Evolutionary conservation across 2,329 filamentous ascomycete species (phyloP).

Genomic region (Chaetomiaceae sp.): DNA sequence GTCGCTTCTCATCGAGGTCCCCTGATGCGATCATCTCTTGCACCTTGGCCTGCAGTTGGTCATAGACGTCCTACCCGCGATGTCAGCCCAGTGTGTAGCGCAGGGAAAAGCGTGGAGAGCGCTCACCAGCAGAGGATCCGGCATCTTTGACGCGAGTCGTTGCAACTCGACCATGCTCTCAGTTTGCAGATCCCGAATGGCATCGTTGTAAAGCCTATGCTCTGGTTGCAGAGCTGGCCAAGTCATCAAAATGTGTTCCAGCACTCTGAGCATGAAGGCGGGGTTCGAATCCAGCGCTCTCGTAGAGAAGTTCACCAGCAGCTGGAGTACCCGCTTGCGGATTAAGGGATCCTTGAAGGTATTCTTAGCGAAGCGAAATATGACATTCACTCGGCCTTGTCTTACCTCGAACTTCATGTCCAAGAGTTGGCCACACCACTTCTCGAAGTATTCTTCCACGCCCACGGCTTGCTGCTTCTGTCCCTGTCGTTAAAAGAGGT

Average conservation of each 20-base stretch:
- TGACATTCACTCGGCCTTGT: background rate
- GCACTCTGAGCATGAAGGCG: conserved; percentile 77
- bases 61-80: conserved; percentile 63
- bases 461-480: conserved; percentile 46
- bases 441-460: conserved; percentile 59
- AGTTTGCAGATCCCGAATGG: conserved; percentile 80
- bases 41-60: conserved; percentile 76
- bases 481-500: conserved; percentile 3
- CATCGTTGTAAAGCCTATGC: conserved; percentile 71
- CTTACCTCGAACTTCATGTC: conserved; percentile 60
- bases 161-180: conserved; percentile 84
- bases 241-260: conserved; percentile 85
- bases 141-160: conserved; percentile 81
- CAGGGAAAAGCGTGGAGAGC: background rate
- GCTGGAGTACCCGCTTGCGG: conserved; percentile 71
- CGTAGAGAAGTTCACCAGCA: conserved; percentile 79
- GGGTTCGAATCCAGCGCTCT: conserved; percentile 71
- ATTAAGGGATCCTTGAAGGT: conserved; percentile 65
- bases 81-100: conserved; percentile 18
- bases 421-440: conserved; percentile 68
- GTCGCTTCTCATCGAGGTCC: conserved; percentile 71
- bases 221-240: conserved; percentile 68
- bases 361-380: conserved; percentile 16
- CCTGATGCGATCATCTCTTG: conserved; percentile 70
- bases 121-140: conserved; percentile 74